Base-by-base conservation (phyloP, 345 rosid species). In the Kernera saxatilis region DNA sequence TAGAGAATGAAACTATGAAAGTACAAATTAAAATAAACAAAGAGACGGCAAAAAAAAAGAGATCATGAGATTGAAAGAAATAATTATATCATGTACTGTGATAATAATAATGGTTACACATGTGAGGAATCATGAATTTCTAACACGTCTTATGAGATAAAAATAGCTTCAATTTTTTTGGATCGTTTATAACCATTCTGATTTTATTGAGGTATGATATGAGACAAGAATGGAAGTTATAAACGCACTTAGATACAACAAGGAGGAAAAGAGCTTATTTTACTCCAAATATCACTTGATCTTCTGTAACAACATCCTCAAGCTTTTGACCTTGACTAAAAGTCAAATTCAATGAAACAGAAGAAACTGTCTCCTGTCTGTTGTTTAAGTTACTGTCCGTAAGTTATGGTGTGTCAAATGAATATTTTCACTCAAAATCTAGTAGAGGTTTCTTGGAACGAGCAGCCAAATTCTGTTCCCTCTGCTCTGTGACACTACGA, bases 401-500 rank as follows among this genome's bases (percentile, higher is more conserved):
- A 58, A 48, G 4, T 18, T 8, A 61, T 43, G 37, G 13, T 41
- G 8, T 32, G 35, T 9, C 25, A 37, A 22, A 37, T 15, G 44
- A 36, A 56, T 35, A n/a, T 8, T 0, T 54, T 67, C 35, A 76
- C 71, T 76, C 64, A 56, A 79, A 73, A 82, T 86, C 96, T 56
- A 87, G 61, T 27, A 45, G 81, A 27, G 71, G 82, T 70, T 74
- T 86, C 81, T 59, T 80, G 30, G 21, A 63, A 22, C 59, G 67
- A 8, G 27, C 6, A 13, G 18, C 50, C 3, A 46, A 14, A 8
- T 27, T 77, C 23, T 57, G 67, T 9, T 48, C 74, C 66, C 70
- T 81, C 75, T 79, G 79, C 7, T 80, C 83, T 12, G 25, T 78
- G 0, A 82, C 37, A 55, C 82, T 80, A 6, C 56, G 65, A 5